Evolutionary conservation across 1,139 yeast genomes (phyloP).

Genomic region (Suhomyces wounanorum): DNA sequence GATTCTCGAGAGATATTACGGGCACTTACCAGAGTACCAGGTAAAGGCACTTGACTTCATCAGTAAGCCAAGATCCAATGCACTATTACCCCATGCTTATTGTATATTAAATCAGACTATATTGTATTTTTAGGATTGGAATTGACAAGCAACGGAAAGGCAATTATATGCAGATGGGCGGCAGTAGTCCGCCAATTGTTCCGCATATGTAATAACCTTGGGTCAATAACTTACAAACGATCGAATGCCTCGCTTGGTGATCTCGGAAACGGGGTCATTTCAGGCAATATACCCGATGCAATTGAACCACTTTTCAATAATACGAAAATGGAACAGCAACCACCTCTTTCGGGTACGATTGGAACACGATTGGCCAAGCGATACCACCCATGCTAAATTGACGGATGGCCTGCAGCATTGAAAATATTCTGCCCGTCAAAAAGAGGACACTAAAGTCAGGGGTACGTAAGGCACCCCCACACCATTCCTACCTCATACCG

Average conservation of each 20-base stretch:
- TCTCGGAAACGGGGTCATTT: not conserved
- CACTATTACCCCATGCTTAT: not conserved
- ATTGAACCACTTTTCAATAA: not conserved
- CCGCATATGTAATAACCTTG: not conserved
- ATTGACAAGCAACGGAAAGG: not conserved
- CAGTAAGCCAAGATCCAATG: not conserved
- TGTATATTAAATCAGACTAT: slow-evolving; percentile 4
- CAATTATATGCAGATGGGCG: not conserved
- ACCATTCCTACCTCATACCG: not conserved
- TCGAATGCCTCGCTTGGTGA: not conserved
- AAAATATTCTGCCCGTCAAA: not conserved
- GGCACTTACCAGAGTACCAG: slow-evolving; percentile 14
- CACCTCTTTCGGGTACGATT: not conserved
- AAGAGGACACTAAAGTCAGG: not conserved
- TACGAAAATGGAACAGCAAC: not conserved
- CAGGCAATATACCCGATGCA: not conserved
- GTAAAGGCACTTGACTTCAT: not conserved
- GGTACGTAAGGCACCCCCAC: not conserved
- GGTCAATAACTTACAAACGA: not conserved
- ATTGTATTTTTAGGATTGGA: slow-evolving; percentile 2
- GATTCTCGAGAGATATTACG: slow-evolving; percentile 16
- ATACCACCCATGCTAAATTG: not conserved
- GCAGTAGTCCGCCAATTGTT: not conserved
- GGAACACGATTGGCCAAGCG: not conserved
- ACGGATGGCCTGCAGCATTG: not conserved